phyloP scores from a whole-genome alignment of 2,329 filamentous ascomycete genomes.

The Microascus cirrosus region DNA sequence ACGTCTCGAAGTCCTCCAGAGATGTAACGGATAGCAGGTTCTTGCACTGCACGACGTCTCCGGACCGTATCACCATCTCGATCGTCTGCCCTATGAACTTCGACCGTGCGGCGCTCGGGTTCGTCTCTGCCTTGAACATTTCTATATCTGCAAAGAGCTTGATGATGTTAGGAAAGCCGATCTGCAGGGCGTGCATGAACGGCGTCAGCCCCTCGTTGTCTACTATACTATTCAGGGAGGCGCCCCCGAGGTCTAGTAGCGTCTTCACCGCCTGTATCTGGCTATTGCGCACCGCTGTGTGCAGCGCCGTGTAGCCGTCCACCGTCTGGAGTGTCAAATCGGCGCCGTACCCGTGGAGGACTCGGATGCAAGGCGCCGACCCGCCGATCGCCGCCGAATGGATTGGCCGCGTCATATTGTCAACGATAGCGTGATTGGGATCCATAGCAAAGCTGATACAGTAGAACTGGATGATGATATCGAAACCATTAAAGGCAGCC shows the following conservation, averaged over 20 bases:
- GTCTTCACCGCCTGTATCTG: constrained; percentile 1
- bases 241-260: neutral
- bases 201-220: constrained; percentile 2
- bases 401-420: constrained; percentile 2
- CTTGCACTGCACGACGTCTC: neutral
- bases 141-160: neutral
- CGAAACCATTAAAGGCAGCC: constrained; percentile 7
- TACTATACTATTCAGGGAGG: neutral
- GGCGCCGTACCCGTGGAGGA: constrained; percentile 15
- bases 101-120: neutral
- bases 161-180: constrained; percentile 1
- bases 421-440: constrained; percentile 1
- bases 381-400: constrained; percentile 8
- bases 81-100: constrained; percentile 1
- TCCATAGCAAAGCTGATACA: constrained; percentile 3
- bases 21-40: neutral
- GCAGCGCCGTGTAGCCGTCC: constrained; percentile 20
- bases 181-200: constrained; percentile 1
- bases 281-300: neutral
- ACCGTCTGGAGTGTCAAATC: constrained; percentile 16
- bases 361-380: constrained; percentile 9
- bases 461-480: constrained; percentile 7
- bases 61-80: neutral
- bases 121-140: neutral
- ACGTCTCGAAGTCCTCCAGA: constrained; percentile 1